phyloP scores from a whole-genome alignment of 306 rosid genomes.

The Cucumis hystrix region DNA sequence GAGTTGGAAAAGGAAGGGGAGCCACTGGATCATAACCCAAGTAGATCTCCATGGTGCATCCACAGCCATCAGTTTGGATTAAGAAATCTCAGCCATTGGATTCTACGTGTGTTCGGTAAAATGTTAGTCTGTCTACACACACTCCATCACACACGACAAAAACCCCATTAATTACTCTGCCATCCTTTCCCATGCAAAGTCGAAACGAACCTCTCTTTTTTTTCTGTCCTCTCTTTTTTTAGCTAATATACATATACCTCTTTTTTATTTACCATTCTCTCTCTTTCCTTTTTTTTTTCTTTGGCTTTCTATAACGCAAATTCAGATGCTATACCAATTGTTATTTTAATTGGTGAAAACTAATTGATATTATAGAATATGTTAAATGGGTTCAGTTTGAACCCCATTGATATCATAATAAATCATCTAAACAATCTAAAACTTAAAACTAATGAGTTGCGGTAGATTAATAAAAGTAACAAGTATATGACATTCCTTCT shows the following conservation, averaged over 20 bases:
- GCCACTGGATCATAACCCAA: constrained; percentile 12
- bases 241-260: neutral
- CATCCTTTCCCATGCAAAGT: constrained; percentile 8
- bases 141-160: constrained; percentile 27
- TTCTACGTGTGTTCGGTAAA: neutral
- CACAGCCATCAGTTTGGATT: constrained; percentile 11
- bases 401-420: too few relatives aligned
- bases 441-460: too few relatives aligned
- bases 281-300: neutral
- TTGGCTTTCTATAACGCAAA: neutral
- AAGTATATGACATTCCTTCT: too few relatives aligned
- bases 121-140: constrained; percentile 5
- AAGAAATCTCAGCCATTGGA: constrained; percentile 24
- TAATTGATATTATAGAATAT: too few relatives aligned
- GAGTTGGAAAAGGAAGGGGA: neutral
- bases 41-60: neutral
- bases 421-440: too few relatives aligned
- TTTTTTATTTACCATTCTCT: neutral
- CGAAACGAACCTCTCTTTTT: neutral
- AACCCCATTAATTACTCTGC: constrained; percentile 11
- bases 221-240: neutral
- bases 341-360: too few relatives aligned
- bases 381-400: too few relatives aligned
- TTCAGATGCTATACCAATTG: neutral
- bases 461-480: too few relatives aligned